phyloP scores from a whole-genome alignment of 1,284 basidiomycete genomes.

The Vanrija sp. region DNA sequence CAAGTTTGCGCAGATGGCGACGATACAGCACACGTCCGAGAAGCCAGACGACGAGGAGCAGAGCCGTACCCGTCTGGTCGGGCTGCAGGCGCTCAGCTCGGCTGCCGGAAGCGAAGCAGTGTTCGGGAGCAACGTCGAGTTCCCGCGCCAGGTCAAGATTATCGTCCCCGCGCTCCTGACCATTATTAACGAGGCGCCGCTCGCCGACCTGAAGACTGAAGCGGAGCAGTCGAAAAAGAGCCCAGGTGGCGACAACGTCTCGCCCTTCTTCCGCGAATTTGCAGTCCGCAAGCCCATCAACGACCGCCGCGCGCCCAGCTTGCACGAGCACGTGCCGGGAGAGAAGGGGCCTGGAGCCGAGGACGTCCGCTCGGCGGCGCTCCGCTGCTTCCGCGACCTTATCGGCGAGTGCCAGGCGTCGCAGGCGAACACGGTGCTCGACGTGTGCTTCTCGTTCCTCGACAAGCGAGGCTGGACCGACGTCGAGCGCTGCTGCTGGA shows the following conservation, averaged over 20 bases:
- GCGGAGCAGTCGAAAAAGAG: constrained; percentile 62
- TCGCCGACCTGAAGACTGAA: constrained; percentile 56
- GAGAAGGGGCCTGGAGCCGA: constrained; percentile 73
- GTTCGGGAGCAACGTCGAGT: constrained; percentile 71
- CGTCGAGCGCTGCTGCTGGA: constrained; percentile 73
- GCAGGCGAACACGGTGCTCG: constrained; percentile 66
- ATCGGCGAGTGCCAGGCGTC: constrained; percentile 70
- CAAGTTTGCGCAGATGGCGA: constrained; percentile 62
- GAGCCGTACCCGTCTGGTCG: constrained; percentile 74
- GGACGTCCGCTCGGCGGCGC: constrained; percentile 70
- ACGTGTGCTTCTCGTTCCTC: constrained; percentile 65
- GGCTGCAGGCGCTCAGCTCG: constrained; percentile 75
- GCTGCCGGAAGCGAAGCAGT: constrained; percentile 81
- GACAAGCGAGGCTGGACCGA: constrained; percentile 69
- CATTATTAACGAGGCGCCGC: constrained; percentile 64
- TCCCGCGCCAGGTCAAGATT: constrained; percentile 65
- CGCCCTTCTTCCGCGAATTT: constrained; percentile 75
- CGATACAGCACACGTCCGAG: constrained; percentile 55
- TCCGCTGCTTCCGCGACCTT: constrained; percentile 69
- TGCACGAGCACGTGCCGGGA: constrained; percentile 80
- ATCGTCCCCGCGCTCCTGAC: constrained; percentile 72
- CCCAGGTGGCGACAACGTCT: constrained; percentile 35
- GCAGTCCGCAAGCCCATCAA: constrained; percentile 64
- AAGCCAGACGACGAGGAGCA: constrained; percentile 33
- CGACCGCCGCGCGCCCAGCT: constrained; percentile 76